Base-by-base conservation (phyloP, 139 green algal genomes). In the Coccomyxa sp. region DNA sequence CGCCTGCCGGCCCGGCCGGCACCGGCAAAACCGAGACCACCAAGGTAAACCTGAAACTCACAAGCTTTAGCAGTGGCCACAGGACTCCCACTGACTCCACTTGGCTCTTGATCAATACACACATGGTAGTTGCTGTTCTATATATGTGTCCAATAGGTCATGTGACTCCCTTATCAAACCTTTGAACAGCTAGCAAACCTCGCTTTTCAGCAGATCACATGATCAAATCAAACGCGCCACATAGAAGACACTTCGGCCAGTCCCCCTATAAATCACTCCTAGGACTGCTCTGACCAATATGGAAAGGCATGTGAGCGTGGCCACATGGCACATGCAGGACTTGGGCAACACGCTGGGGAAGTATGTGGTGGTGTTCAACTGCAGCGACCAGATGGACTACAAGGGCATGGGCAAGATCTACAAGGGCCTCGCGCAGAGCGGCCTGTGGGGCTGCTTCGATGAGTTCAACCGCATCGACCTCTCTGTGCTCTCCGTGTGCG, bases 381-480 rank as follows among this genome's bases (percentile, higher is more conserved):
- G 96, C 92, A 95, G 88, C 57, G 96, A 99, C 89, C 96, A 96
- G 91, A 97, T 98, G 92, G 95, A 98, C 91, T 96, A 96, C 94
- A 98, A 94, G 88, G 94, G 92, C 85, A 97, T 98, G 91, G 96
- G 96, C 86, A 98, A 98, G 89, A 99, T 99, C 89, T 99, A 96
- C 92, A 98, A 97, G 91, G 96, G 96, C 51, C 90, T 99, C 81
- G 96, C 96, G 3, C 95, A 99, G 90, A 93, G 84, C 27, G 96
- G 96, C 45, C 91, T 98, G 71, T 99, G 96, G 96, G 94, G 94
- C 57, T 99, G 95, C 91, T 98, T 99, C 79, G 96, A 99, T 85
- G 96, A 99, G 90, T 99, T 99, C 93, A 99, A 99, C 79, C 92
- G 96, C 86, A 99, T 99, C 94, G 98, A 98, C 90, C 89, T 99